Percentiles rank a stretch among this genome's conserved stretches.
These are phyloP conservation scores for Pugionium cornutum DNA, from an alignment of 345 rosid species.

Conservation along the genomic window DNA sequence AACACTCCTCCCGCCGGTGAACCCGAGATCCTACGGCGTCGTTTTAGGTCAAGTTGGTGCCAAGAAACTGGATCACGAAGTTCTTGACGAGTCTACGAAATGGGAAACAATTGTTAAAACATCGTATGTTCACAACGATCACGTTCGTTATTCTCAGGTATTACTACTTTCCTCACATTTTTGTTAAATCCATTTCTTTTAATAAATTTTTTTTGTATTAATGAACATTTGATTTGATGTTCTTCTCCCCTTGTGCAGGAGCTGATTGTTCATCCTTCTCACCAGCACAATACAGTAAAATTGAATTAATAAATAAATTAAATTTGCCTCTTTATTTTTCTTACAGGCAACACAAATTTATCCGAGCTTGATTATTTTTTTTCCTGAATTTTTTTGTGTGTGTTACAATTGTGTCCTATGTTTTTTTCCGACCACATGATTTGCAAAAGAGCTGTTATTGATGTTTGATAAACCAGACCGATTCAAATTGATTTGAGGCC, in stretches of 20 bases:
- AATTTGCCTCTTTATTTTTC: slow-evolving; percentile 29
- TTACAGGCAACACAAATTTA: slow-evolving; percentile 29
- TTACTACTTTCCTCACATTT: background rate
- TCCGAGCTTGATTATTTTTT: background rate
- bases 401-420: slow-evolving; percentile 16
- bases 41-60: slow-evolving; percentile 34
- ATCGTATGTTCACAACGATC: slow-evolving; percentile 72
- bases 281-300: slow-evolving; percentile 17
- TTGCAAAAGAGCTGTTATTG: slow-evolving; percentile 26
- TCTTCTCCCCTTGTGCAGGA: slow-evolving; percentile 16
- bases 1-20: slow-evolving; percentile 57
- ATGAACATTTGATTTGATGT: slow-evolving; percentile 8
- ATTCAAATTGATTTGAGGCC: too few species aligned
- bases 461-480: background rate
- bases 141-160: slow-evolving; percentile 90
- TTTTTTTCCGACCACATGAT: slow-evolving; percentile 18
- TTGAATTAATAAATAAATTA: slow-evolving; percentile 6
- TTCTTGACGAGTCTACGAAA: slow-evolving; percentile 48
- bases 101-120: slow-evolving; percentile 98
- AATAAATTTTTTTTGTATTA: background rate
- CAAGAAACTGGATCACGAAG: slow-evolving; percentile 44
- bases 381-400: slow-evolving; percentile 2
- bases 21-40: slow-evolving; percentile 39
- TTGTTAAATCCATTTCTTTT: background rate
- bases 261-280: slow-evolving; percentile 29